Evolutionary conservation across 345 rosid species (phyloP), one percentile per base, ranked within the genome.

Genomic region (Populus deltoides): DNA sequence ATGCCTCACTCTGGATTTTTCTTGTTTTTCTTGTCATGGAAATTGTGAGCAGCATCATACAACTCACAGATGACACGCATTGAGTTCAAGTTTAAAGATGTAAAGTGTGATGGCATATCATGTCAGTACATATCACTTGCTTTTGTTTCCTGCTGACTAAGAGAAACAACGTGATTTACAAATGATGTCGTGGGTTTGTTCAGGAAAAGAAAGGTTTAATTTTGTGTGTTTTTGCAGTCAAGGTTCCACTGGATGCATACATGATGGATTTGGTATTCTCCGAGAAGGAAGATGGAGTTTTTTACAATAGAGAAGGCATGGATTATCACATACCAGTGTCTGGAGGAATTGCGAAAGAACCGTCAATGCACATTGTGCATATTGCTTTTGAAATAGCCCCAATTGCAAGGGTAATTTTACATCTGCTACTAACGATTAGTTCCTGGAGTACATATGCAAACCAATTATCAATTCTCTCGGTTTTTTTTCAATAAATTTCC

Each of bases 351-450:
- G 83, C 75, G 20, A 92, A 88, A 83, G 98, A 93, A 84, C 93
- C 98, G 68, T 98, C 99, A 55, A 86, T 92, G 90, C 90, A 93
- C 80, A 81, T 95, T 80, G 96, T 95, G 76, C 99, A 95, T 85
- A 86, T 95, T 73, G 88, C 96, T 82, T 97, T 95, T 78, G 98
- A 95, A 88, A 93, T 95, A 98, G 99, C 99, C 65, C 99, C 98
- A 43, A 88, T 95, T 70, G 99, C 98, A 43, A 95, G 93, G 98
- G 98, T 92, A 84, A 77, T 22, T 76, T 45, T 68, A 77, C 27
- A 63, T 45, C 35, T 45, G 71, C 62, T 25, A 38, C 20, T 20
- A 41, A 55, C 25, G 69, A 20, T 9, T 22, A 1, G 61, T 27
- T 8, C 59, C 70, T 31, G 9, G 39, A 33, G 29, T 18, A 11